Conservation (phyloP, 1,284 basidiomycete genomes). For the Leccinum ponderosum region DNA sequence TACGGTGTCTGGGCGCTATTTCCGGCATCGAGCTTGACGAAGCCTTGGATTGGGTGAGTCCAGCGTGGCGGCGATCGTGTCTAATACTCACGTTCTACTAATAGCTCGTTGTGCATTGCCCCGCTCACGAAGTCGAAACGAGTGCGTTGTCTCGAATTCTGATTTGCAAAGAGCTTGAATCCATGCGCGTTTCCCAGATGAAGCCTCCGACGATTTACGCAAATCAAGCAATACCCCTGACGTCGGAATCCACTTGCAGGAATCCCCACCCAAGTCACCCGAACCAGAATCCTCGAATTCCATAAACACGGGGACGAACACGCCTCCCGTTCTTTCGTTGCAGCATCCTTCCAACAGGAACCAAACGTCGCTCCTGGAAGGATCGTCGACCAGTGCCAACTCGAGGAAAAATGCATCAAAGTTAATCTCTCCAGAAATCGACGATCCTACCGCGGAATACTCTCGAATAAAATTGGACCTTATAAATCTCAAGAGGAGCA, state of each 20-base stretch:
- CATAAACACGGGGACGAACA: conserved; percentile 37
- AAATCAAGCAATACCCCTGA: conserved; percentile 8
- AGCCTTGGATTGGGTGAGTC: conserved; percentile 87
- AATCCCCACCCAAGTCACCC: neutral
- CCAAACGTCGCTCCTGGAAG: conserved; percentile 22
- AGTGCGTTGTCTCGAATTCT: conserved; percentile 20
- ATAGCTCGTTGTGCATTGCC: conserved; percentile 71
- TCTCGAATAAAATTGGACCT: conserved; percentile 59
- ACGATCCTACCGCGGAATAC: conserved; percentile 66
- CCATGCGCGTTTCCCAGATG: conserved; percentile 8
- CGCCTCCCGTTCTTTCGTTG: conserved; percentile 42
- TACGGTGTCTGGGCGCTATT: conserved; percentile 66
- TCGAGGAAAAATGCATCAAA: conserved; percentile 26
- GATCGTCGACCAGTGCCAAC: conserved; percentile 10
- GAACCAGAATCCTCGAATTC: conserved; percentile 6
- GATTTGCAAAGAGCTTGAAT: conserved; percentile 8
- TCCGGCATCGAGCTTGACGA: conserved; percentile 82
- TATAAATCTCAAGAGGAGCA: conserved; percentile 38
- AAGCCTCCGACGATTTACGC: conserved; percentile 4
- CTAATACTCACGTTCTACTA: conserved; percentile 13
- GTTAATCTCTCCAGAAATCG: conserved; percentile 37
- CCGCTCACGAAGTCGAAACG: conserved; percentile 60
- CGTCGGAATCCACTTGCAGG: conserved; percentile 5
- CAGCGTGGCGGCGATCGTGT: neutral
- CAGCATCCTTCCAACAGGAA: neutral